Evolutionary conservation across 352 stramenopile species (phyloP), one percentile per base, ranked within the genome.

Genomic region (Globisporangium nodosum): DNA sequence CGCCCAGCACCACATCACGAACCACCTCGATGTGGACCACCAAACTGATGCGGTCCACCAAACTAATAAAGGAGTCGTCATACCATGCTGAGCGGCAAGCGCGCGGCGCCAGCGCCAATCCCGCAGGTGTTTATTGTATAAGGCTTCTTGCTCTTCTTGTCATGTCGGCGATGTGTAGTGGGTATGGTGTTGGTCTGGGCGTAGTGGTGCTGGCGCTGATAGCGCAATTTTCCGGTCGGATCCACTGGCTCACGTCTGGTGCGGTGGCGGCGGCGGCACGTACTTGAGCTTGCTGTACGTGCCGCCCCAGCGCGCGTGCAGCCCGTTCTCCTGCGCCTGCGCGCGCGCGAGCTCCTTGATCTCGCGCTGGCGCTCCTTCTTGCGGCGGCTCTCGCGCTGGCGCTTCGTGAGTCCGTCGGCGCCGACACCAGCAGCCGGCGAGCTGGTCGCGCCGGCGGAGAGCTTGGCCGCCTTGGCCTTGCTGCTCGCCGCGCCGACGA

Each of bases 321-420:
- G 58, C 5, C 85, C 84, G 47, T 84, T 65, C 31, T 85, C 74
- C 53, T 92, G 84, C 1, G 82, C 82, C 60, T 90, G 73, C 30
- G 69, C 76, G 30, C 84, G 80, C 52, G 82, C 65, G 51, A 86
- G 33, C 33, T 92, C 84, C 63, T 89, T 90, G 37, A 88, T 72
- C 68, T 92, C 80, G 15, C 78, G 78, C 58, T 90, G 74, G 20
- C 81, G 78, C 58, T 94, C 81, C 49, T 87, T 88, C 63, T 89
- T 88, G 51, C 84, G 84, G 33, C 80, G 81, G 54, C 68, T 88
- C 63, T 94, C 81, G 2, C 84, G 81, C 68, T 93, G 83, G 37
- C 79, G 74, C 66, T 93, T 93, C 13, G 81, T 94, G 18, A 91
- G 65, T 5, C 78, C 81, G 27, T 80, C 81, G 9, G 52, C 74